Conservation (phyloP, 257 asterid genomes). For the Solanum piurae region DNA sequence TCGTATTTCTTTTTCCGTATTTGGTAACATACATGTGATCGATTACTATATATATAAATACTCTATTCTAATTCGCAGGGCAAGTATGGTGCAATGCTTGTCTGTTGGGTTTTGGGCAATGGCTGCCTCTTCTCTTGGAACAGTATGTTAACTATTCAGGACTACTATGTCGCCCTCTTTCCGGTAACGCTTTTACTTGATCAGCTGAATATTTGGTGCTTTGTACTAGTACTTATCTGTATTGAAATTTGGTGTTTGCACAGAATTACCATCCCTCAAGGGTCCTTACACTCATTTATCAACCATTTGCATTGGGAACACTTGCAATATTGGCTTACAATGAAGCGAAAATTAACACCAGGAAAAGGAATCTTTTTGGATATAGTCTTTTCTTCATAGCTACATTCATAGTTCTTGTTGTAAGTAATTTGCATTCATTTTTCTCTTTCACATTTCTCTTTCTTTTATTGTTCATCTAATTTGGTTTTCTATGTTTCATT, state of each 20-base stretch:
- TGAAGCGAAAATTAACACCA: slow-evolving; percentile 36
- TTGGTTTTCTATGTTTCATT: background rate
- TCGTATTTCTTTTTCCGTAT: background rate
- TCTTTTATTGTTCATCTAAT: background rate
- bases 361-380: slow-evolving; percentile 29
- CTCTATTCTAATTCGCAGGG: slow-evolving; percentile 11
- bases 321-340: slow-evolving; percentile 23
- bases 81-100: slow-evolving; percentile 15
- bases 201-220: background rate
- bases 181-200: background rate
- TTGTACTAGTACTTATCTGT: no score
- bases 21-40: background rate
- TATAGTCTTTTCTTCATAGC: slow-evolving; percentile 24
- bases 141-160: slow-evolving; percentile 34
- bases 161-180: slow-evolving; percentile 23
- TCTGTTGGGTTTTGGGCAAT: slow-evolving; percentile 36
- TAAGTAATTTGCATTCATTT: slow-evolving; percentile 7
- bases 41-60: background rate
- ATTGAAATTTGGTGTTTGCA: background rate
- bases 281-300: slow-evolving; percentile 43
- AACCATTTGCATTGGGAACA: slow-evolving; percentile 43
- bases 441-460: background rate
- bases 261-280: slow-evolving; percentile 37
- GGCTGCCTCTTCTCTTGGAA: slow-evolving; percentile 41
- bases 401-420: slow-evolving; percentile 28